Conservation (phyloP, 345 rosid genomes). For the Salix brachista region DNA sequence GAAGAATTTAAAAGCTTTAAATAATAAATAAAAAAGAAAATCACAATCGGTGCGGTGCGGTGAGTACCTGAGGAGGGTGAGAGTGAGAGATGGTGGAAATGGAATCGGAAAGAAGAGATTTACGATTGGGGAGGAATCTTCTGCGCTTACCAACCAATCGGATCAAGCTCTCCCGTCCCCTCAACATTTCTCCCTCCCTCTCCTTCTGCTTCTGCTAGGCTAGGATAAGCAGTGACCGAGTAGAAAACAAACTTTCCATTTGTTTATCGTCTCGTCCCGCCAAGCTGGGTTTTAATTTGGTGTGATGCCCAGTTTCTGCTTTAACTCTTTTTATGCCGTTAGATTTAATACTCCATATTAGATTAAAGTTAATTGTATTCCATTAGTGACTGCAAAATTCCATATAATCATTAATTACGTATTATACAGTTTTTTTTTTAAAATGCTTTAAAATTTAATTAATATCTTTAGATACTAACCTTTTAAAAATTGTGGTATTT, state of each 20-base stretch:
- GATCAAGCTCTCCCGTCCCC: slow-evolving; percentile 66
- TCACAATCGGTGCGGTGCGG: too few relatives aligned
- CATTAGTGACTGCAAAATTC: too few relatives aligned
- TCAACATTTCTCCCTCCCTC: slow-evolving; percentile 37
- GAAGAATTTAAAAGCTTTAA: not conserved
- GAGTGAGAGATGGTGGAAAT: slow-evolving; percentile 2
- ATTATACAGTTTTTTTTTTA: too few relatives aligned
- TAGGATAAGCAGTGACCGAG: not conserved
- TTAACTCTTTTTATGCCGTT: too few relatives aligned
- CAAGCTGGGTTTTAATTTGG: not conserved
- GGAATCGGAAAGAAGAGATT: slow-evolving; percentile 40
- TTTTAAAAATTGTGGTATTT: too few relatives aligned
- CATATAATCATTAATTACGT: too few relatives aligned
- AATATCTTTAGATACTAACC: too few relatives aligned
- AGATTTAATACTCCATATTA: too few relatives aligned
- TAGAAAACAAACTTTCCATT: not conserved
- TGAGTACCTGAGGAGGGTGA: not conserved
- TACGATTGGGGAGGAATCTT: slow-evolving; percentile 56
- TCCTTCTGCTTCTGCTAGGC: not conserved
- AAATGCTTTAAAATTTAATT: too few relatives aligned
- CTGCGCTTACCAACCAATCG: slow-evolving; percentile 74
- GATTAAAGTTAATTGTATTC: too few relatives aligned
- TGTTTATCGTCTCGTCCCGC: not conserved
- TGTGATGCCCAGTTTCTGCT: too few relatives aligned
- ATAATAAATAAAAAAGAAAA: too few relatives aligned